Conservation (phyloP, 2,329 filamentous ascomycete genomes). For the Fusarium heterosporum region DNA sequence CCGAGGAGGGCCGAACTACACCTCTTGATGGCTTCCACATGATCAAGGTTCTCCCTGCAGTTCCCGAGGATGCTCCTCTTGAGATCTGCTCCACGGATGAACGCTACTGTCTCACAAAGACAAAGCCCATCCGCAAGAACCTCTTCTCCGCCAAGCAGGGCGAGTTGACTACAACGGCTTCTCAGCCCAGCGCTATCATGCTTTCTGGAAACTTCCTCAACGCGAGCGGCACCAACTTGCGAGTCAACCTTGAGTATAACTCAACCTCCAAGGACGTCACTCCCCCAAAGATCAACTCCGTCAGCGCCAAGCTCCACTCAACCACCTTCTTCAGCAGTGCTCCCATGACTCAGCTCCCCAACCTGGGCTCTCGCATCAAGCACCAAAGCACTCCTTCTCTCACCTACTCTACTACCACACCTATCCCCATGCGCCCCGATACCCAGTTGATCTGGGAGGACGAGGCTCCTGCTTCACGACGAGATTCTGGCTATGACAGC, state of each 20-base stretch:
- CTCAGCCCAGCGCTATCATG: conserved; percentile 62
- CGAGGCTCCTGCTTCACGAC: conserved; percentile 51
- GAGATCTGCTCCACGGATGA: conserved; percentile 61
- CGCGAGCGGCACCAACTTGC: conserved; percentile 57
- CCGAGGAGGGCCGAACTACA: conserved; percentile 45
- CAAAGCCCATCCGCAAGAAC: conserved; percentile 65
- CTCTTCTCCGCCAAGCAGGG: conserved; percentile 65
- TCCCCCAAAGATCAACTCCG: conserved; percentile 62
- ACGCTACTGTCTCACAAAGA: conserved; percentile 62
- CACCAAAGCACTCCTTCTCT: conserved; percentile 57
- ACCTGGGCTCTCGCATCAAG: conserved; percentile 60
- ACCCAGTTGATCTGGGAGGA: conserved; percentile 58
- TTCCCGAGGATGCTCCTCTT: conserved; percentile 63
- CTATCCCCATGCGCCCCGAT: conserved; percentile 54
- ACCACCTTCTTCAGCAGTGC: conserved; percentile 65
- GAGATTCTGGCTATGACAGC: conserved; percentile 67
- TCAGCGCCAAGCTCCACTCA: conserved; percentile 63
- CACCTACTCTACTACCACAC: conserved; percentile 60
- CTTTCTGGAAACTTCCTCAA: conserved; percentile 62
- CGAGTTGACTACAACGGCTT: conserved; percentile 58
- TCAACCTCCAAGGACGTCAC: conserved; percentile 56
- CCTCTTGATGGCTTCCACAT: conserved; percentile 57
- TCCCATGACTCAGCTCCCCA: conserved; percentile 61
- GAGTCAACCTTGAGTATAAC: conserved; percentile 61
- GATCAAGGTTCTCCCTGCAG: conserved; percentile 65